Base-by-base conservation (phyloP, 805 yeast genomes). In the Pichia membranifaciens region DNA sequence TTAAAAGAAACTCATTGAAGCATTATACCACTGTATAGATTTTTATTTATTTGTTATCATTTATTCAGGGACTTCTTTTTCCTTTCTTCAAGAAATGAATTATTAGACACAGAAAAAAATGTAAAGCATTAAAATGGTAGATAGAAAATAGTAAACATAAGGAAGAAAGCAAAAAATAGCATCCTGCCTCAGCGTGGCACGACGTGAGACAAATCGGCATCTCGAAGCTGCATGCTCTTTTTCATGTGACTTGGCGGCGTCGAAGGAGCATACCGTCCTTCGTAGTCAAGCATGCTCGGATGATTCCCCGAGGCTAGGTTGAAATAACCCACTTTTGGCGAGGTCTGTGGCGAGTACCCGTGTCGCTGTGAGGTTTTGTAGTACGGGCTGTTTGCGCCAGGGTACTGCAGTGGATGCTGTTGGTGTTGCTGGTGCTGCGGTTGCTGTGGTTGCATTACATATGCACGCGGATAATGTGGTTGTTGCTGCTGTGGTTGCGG, bases 161-260 rank as follows among this genome's bases (percentile, higher is more conserved):
- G 2, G 18, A 4, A 6, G 23, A 35, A 35, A 4, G 37, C 37
- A 13, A 34, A 16, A 34, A 18, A 34, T 12, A 34, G 10, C 10
- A 34, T 25, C 10, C 29, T 8, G 10, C 29, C 17, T 34, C 38
- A 50, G 8, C 52, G 40, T 23, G 52, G 50, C 35, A 47, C 40
- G 22, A 46, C 44, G 22, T 37, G 12, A 3, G 52, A 50, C 13
- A 47, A 44, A 46, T 50, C 50, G 37, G 46, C 48, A 36, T 47
- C 31, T 20, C 38, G 45, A 32, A 36, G 43, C 17, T 33, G 29
- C 9, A 21, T 44, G 21, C 13, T 35, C 17, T 45, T 49, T 25
- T 46, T 43, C n/a, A 18, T 4, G 31, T 41, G 23, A 12, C 38
- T 33, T 7, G 43, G 15, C 12, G 42, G 32, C 2, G 32, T 35